Evolutionary conservation across 371 early-diverging fungal genomes (phyloP), one percentile per base, ranked within the genome.

Genomic region (Rhizopus arrhizus): DNA sequence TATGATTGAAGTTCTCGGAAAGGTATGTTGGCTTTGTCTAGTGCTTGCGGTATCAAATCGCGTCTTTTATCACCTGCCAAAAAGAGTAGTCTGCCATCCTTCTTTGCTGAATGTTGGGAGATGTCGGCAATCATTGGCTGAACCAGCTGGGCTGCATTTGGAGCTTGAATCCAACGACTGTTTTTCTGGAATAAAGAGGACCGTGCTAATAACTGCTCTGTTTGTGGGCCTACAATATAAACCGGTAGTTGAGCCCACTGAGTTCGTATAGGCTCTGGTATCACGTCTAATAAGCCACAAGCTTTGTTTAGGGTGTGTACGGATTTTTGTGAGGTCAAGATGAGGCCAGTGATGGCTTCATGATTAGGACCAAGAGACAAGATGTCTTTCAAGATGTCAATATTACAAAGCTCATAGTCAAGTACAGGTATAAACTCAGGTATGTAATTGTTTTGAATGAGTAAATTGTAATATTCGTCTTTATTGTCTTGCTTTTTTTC

Each of bases 11-110:
- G 40, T 64, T 82, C 75, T 9, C 67, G 57, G 8, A 77, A 45
- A 5, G 52, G 40, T 5, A 82, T 62, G 8, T 62, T 54, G 2
- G 67, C 69, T 5, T 61, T 59, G 2, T 41, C 34, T 12, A 85
- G 65, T 9, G 56, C 35, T 9, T 56, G 41, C 0, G 82, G 79
- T 29, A 87, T 61, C 29, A 73, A 66, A 55, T 81, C 78, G 4
- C 83, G 70, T 31, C 80, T 68, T 61, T 87, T 87, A 43, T 85
- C 85, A 2, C 87, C 87, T 3, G 80, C 76, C 22, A 86, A 63
- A 55, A 86, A 84, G 13, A 86, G 54, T 7, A 80, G 36, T 28
- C 12, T 38, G 9, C n/a, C 38, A 7, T 16, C 9, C 5, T 51
- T 29, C 11, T 49, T 15, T 22, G 22, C 22, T 9, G 43, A 43